A percentile compares a stretch with the other conserved stretches of the same genome.
These are phyloP conservation scores for Curvularia verruculosa DNA, from an alignment of 2,329 filamentous ascomycete species.

Conservation along the genomic window DNA sequence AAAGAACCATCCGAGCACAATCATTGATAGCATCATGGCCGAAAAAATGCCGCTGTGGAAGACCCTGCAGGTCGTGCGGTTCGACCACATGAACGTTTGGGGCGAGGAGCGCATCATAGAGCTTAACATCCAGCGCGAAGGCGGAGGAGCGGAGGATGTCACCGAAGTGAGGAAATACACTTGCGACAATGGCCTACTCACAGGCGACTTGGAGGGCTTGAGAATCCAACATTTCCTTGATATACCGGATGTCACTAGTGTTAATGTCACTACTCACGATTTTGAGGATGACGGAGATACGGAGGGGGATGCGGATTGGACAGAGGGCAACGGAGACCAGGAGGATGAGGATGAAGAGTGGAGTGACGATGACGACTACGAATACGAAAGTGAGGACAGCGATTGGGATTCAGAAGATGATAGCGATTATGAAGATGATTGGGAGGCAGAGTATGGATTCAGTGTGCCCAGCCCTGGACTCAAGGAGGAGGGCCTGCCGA, in stretches of 20 bases:
- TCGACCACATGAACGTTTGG: slow-evolving; percentile 6
- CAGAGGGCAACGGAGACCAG: background rate
- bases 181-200: background rate
- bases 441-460: slow-evolving; percentile 16
- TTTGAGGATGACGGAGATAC: slow-evolving; percentile 11
- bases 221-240: background rate
- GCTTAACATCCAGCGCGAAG: slow-evolving; percentile 1
- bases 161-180: background rate
- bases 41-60: slow-evolving; percentile 6
- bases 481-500: background rate
- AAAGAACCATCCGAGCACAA: background rate
- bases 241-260: background rate
- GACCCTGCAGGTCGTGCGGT: background rate
- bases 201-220: background rate
- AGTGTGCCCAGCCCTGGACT: slow-evolving; percentile 1
- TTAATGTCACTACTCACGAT: slow-evolving; percentile 3
- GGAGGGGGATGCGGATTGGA: slow-evolving; percentile 6
- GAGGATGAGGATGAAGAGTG: slow-evolving; percentile 3
- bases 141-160: background rate
- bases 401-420: slow-evolving; percentile 17
- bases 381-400: slow-evolving; percentile 13
- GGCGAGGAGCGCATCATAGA: slow-evolving; percentile 7
- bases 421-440: slow-evolving; percentile 17
- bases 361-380: slow-evolving; percentile 14
- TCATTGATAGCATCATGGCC: background rate